Base-by-base conservation (phyloP, 108 stramenopile genomes). In the Cyclotella baltica region DNA sequence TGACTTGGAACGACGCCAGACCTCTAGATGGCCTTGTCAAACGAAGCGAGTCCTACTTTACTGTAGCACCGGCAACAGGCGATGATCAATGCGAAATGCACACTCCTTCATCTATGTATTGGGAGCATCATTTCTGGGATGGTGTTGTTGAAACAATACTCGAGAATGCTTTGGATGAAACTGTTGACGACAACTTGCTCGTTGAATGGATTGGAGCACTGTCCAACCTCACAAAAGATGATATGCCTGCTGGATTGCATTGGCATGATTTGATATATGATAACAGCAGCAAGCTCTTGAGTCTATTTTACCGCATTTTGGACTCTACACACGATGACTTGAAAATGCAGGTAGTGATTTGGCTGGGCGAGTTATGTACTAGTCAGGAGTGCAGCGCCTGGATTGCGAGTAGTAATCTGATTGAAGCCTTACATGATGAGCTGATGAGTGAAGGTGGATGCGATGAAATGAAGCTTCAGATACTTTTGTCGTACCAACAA, bases 41-140 rank as follows among this genome's bases (percentile, higher is more conserved):
- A 30, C 31, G 64, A 23, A 57, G 72, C 28, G 31, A 38, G 52
- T 22, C 19, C n/a, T 80, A 73, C 58, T 53, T 67, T 50, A n/a
- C 65, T 20, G 31, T 20, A 20, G 23, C 55, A 30, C 25, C 31
- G 18, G 15, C 19, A 6, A 67, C 1, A 29, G 43, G 29, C 8
- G 43, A 25, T 27, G 22, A 55, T n/a, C 30, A 47, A 5, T 48
- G 27, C 2, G 28, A 27, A 11, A 57, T 40, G 31, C 18, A 1
- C 5, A 29, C 27, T 0, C 35, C 16, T 47, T 20, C 48, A 10
- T 46, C 33, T 0, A 20, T 80, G 0, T 80, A 80, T 31, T 68
- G 72, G 66, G 78, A 80, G 29, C 40, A 68, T 20, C 72, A 73
- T 59, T 68, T 80, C 53, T 80, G 78, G 78, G 67, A 43, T 73